Conservation (phyloP, 106 monocot genomes). For the Platanthera zijinensis region DNA sequence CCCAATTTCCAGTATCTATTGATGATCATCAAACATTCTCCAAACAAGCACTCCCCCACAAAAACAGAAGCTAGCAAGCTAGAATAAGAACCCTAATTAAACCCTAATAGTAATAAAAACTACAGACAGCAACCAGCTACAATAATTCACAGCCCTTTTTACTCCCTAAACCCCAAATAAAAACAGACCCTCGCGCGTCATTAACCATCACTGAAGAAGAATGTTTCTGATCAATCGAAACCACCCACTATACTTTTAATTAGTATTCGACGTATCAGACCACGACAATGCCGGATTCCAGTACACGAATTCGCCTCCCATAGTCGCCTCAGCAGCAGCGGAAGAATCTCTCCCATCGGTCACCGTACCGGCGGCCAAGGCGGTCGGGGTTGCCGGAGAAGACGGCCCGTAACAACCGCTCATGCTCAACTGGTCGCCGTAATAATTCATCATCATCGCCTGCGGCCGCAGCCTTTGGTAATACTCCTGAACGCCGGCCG, state of each 20-base stretch:
- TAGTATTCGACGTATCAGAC: slow-evolving; percentile 22
- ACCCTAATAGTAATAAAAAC: not conserved
- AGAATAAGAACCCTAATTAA: not conserved
- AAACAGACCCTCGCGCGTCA: not conserved
- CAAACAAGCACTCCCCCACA: not conserved
- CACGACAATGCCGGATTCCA: slow-evolving; percentile 31
- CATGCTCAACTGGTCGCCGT: slow-evolving; percentile 4
- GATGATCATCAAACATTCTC: not conserved
- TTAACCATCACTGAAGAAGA: not conserved
- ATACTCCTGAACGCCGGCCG: slow-evolving; percentile 28
- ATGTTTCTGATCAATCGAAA: not conserved
- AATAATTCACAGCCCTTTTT: not conserved
- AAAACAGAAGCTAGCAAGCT: not conserved
- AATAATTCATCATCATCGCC: not conserved
- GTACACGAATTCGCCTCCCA: slow-evolving; percentile 29
- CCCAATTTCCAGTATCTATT: not conserved
- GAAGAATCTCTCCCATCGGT: slow-evolving; percentile 5
- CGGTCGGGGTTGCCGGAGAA: not conserved
- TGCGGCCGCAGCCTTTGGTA: slow-evolving; percentile 27
- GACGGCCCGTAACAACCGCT: not conserved
- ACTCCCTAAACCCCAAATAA: not conserved
- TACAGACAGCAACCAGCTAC: not conserved
- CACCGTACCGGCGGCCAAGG: not conserved
- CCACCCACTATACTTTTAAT: not conserved
- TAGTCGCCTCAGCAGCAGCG: not conserved